These are phyloP conservation scores for Ogataea trehaloabstinens DNA, from an alignment of 805 yeast genomes.

Conservation along the genomic window DNA sequence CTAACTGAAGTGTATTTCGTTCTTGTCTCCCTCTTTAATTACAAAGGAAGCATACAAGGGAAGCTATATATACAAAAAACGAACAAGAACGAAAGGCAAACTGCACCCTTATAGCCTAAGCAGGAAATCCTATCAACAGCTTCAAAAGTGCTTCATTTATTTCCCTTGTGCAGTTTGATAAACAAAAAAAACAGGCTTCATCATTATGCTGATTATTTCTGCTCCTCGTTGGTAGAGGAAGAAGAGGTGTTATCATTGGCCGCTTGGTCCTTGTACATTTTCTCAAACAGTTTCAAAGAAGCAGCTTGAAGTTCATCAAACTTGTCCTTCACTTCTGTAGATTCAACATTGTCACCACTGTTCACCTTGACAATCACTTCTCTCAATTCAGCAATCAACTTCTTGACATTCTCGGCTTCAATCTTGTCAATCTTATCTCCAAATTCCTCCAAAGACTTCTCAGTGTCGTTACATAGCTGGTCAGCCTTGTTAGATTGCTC, in stretches of 20 bases:
- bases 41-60: conserved; percentile 4
- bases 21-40: conserved; percentile 4
- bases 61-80: conserved; percentile 3
- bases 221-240: conserved; percentile 14
- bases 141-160: too few species aligned
- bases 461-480: conserved; percentile 82
- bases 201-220: conserved; percentile 12
- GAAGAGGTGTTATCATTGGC: conserved; percentile 13
- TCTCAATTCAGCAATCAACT: conserved; percentile 57
- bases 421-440: conserved; percentile 55
- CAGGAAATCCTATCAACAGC: too few species aligned
- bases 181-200: background rate
- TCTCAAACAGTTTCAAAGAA: conserved; percentile 74
- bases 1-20: conserved; percentile 1
- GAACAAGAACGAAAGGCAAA: conserved; percentile 2
- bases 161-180: background rate
- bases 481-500: conserved; percentile 80
- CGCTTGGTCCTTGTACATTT: conserved; percentile 48
- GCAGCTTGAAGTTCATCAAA: conserved; percentile 74
- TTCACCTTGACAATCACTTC: conserved; percentile 61
- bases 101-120: too few species aligned
- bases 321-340: conserved; percentile 62
- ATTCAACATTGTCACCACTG: conserved; percentile 49
- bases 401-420: conserved; percentile 49
- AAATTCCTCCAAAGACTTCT: conserved; percentile 77